These are phyloP conservation scores for Daldinia childiae DNA, from an alignment of 495 filamentous ascomycete genomes.

Conservation along the genomic window DNA sequence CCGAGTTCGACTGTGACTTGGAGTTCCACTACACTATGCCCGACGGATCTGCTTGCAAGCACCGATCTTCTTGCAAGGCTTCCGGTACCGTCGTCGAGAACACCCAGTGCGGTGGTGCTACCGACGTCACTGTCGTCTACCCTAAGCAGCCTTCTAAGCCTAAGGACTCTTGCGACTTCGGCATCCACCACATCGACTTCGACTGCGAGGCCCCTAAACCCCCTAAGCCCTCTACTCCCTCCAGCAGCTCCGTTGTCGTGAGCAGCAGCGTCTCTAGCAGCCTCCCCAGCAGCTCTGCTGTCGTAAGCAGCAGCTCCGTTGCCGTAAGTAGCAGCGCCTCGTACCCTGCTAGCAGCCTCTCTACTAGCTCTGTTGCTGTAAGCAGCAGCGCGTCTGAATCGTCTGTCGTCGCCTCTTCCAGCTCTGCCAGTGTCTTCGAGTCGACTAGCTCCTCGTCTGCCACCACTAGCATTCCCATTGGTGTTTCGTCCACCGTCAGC, in stretches of 20 bases:
- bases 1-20: conserved; percentile 77
- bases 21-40: conserved; percentile 87
- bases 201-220: conserved; percentile 71
- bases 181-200: conserved; percentile 81
- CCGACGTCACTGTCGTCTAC: conserved; percentile 77
- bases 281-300: conserved; percentile 5
- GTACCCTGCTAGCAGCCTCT: conserved; percentile 23
- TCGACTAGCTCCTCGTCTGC: conserved; percentile 5
- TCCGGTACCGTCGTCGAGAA: conserved; percentile 76
- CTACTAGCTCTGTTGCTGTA: not conserved
- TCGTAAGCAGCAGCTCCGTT: conserved; percentile 7
- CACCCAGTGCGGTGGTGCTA: conserved; percentile 91
- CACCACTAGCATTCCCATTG: conserved; percentile 25
- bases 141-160: conserved; percentile 63
- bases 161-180: conserved; percentile 70
- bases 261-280: too few species aligned
- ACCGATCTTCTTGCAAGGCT: conserved; percentile 69
- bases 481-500: conserved; percentile 26
- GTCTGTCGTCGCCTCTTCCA: conserved; percentile 19
- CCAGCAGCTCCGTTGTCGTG: conserved; percentile 33
- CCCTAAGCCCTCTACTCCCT: conserved; percentile 49
- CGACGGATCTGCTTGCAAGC: conserved; percentile 79
- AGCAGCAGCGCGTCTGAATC: conserved; percentile 10
- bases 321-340: conserved; percentile 8
- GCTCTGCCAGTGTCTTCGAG: conserved; percentile 25